Evolutionary conservation across 2,329 filamentous ascomycete genomes (phyloP).

Genomic region (Arachnopeziza araneosa): DNA sequence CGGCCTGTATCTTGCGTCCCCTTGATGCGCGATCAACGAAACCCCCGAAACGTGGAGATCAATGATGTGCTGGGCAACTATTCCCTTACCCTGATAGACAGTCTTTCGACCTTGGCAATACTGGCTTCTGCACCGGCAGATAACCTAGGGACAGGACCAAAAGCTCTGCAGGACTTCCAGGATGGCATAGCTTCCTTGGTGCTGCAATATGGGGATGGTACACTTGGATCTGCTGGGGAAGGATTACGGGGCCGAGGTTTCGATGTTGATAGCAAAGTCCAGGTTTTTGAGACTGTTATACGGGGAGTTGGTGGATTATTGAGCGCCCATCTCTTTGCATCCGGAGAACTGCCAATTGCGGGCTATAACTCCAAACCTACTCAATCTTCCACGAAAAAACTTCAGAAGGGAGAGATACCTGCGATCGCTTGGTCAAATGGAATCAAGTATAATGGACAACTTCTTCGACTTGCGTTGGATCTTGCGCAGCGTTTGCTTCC

Average conservation of each 20-base stretch:
- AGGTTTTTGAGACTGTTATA: constrained; percentile 98
- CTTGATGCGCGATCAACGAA: constrained; percentile 73
- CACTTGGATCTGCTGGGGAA: constrained; percentile 58
- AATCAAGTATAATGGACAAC: constrained; percentile 81
- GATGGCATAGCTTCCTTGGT: constrained; percentile 71
- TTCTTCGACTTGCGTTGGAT: constrained; percentile 84
- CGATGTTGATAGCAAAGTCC: constrained; percentile 94
- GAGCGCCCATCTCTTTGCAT: constrained; percentile 88
- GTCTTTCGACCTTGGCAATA: constrained; percentile 87
- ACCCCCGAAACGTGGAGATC: constrained; percentile 75
- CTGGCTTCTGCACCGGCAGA: constrained; percentile 68
- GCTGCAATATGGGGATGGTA: constrained; percentile 80
- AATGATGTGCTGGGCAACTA: constrained; percentile 98
- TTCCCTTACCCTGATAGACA: constrained; percentile 91
- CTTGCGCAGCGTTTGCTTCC: constrained; percentile 79
- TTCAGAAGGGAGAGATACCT: constrained; percentile 41
- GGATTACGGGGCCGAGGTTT: constrained; percentile 76
- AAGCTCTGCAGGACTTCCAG: constrained; percentile 71
- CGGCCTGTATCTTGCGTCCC: constrained; percentile 81
- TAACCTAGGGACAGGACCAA: constrained; percentile 46
- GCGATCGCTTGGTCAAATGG: constrained; percentile 69
- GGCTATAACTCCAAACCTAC: constrained; percentile 57
- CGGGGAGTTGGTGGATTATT: constrained; percentile 84
- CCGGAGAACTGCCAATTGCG: constrained; percentile 80
- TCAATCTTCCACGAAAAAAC: constrained; percentile 19